Evolutionary conservation across 192 early-diverging fungal genomes (phyloP), one percentile per base, ranked within the genome.

Genomic region (Coemansia sp.): DNA sequence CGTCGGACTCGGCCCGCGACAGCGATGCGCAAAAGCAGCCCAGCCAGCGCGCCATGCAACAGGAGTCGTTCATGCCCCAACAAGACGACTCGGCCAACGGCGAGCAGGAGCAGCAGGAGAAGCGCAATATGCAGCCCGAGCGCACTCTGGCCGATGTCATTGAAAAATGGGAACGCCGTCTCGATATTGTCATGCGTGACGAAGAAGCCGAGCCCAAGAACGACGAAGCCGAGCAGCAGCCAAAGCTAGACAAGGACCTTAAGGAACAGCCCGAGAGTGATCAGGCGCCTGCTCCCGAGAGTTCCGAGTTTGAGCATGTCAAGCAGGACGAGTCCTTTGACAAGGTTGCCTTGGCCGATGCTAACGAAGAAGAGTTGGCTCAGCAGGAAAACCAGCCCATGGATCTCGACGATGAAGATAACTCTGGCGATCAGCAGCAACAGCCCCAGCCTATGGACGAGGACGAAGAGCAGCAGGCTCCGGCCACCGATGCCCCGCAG

Each of bases 81-180:
- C n/a, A 12, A 2, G 11, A 38, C 13, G 72, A 75, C 15, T 59
- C 27, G 52, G 63, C 27, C 75, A 46, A 47, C 59, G 40, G 54
- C 65, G 38, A 70, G 38, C 54, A 54, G 62, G 49, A 52, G 44
- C 42, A 86, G 22, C 70, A 87, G 11, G 66, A 85, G 7, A 82
- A 65, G 69, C 86, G 70, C 47, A 74, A 94, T 57, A 86, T 88
- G 49, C 95, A 97, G 75, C 95, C 97, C 27, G 91, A 93, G 74
- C 88, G 96, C 51, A 95, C 91, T 52, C 76, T 99, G 38, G 97
- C 96, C 22, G 95, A 97, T 74, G 95, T 96, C 16, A 82, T 95
- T 61, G 92, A 97, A 78, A 93, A 93, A 74, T 99, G 96, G 96
- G 91, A 91, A 78, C 90, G 93, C 31, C 88, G 95, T 20, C 80